Base-by-base conservation (phyloP, 371 early-diverging fungal genomes). In the Parasitella parasitica region DNA sequence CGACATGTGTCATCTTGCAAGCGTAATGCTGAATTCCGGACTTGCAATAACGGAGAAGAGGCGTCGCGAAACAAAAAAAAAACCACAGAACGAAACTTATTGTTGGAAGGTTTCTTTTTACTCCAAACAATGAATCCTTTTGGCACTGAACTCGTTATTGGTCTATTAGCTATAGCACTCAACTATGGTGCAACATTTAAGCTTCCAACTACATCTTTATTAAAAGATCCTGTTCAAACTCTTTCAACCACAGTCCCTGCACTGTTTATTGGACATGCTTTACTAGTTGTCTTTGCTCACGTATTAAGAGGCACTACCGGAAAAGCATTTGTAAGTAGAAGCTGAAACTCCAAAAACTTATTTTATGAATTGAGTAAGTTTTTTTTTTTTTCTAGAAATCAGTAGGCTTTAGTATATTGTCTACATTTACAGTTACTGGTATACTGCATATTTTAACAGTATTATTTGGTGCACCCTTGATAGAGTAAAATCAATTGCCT, bases 381-480 rank as follows among this genome's bases (percentile, higher is more conserved):
- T 41, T 41, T n/a, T 12, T 16, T 6, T 11, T 36, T 18, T 37
- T 32, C 3, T 22, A 77, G 73, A 57, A 51, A 59, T 59, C 69
- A 15, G 46, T 73, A 8, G 69, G 72, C 0, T 71, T 65, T 37
- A 68, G 76, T 37, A 34, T 72, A 15, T 6, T 72, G 2, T 35
- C 66, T 13, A 70, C 66, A 22, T 49, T 60, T 3, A 8, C 57
- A 18, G 64, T 59, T 24, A 68, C 72, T 4, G 63, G 56, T 52
- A 35, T 76, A 20, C 49, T 76, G 24, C 64, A 79, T 57, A 53
- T 70, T 13, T 58, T 79, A 28, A 70, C 70, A 35, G 71, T 79
- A 7, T 69, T 76, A 18, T 79, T 79, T 57, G 79, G 79, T 22
- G 79, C 79, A 35, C 69, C 79, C 13, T 62, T 79, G 35, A 48